Evolutionary conservation across 805 yeast genomes (phyloP), one percentile per base, ranked within the genome.

Genomic region (Candida wancherniae): DNA sequence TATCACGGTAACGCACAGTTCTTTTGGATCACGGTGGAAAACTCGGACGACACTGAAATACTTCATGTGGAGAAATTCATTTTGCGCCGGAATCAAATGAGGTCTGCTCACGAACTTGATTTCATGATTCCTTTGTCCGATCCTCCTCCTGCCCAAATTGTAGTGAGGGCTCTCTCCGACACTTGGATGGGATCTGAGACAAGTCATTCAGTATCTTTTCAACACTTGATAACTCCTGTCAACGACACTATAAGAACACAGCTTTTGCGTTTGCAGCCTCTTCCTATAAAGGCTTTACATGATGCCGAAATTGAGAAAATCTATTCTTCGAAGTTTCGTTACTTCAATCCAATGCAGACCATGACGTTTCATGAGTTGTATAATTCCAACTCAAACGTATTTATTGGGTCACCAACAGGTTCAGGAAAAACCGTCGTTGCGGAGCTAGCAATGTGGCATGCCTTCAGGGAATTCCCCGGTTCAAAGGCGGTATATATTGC

Each of bases 371-470:
- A 88, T 51, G 75, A 95, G 0, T 59, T 92, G 26, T 92, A 88
- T 60, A 78, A 92, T 55, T 62, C 81, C 1, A 75, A 82, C 40
- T 71, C 81, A 2, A 84, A 83, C 53, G 88, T 82, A 0, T 84
- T 92, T 55, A 84, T 92, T 26, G 99, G 99, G 7, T 87, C 97
- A 0, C 99, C 99, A 3, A 92, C 98, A 2, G 98, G 98, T 15
- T 90, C 97, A 0, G 99, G 99, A 45, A 92, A 92, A 57, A 92
- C 98, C 0, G 82, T 92, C 19, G 97, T 94, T 17, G 95, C 97
- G 0, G 99, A 92, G 52, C 59, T 92, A 34, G 97, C 97, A 0
- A 84, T 92, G 10, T 92, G 97, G 97, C 90, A 87, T 53, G 97
- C 98, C 1, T 83, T 90, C 54, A 75, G 71, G 26, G 81, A 83